Evolutionary conservation across 371 early-diverging fungal species (phyloP).

Genomic region (Zopfochytrium polystomum): DNA sequence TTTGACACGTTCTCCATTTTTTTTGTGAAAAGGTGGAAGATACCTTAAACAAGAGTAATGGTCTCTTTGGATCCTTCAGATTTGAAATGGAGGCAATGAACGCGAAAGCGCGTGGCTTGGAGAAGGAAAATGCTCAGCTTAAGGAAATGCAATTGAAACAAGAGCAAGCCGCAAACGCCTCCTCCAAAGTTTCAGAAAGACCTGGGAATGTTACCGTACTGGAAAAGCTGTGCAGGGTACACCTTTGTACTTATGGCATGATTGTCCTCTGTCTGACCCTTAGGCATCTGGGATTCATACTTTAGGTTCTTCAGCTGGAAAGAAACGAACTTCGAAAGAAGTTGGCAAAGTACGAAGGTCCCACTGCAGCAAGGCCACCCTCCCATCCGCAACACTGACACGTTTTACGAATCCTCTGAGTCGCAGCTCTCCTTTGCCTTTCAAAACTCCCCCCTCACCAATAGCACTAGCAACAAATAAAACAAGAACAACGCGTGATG

Average conservation of each 20-base stretch:
- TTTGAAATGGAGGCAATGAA: conserved; percentile 65
- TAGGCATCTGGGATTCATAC: too few relatives aligned
- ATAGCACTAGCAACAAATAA: too few relatives aligned
- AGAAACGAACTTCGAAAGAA: conserved; percentile 23
- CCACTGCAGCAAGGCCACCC: too few relatives aligned
- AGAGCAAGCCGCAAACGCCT: conserved; percentile 56
- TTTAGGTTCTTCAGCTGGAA: conserved; percentile 45
- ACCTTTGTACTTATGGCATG: not conserved
- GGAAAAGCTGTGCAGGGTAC: conserved; percentile 51
- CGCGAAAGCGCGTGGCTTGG: conserved; percentile 54
- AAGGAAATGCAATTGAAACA: conserved; percentile 49
- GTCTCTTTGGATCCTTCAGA: conserved; percentile 57
- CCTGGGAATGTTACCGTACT: conserved; percentile 48
- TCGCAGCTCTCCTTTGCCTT: too few relatives aligned
- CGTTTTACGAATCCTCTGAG: too few relatives aligned
- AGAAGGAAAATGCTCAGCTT: conserved; percentile 51
- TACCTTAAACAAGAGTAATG: conserved; percentile 60
- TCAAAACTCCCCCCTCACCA: too few relatives aligned
- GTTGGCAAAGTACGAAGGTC: conserved; percentile 3
- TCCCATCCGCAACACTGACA: too few relatives aligned
- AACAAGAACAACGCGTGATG: too few relatives aligned
- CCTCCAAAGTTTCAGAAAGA: conserved; percentile 46
- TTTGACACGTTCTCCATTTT: not conserved
- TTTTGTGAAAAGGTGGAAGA: conserved; percentile 48
- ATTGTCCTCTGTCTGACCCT: not conserved